Evolutionary conservation across 1,284 basidiomycete genomes (phyloP), one percentile per base, ranked within the genome.

Genomic region (Sphagnurus paluster): DNA sequence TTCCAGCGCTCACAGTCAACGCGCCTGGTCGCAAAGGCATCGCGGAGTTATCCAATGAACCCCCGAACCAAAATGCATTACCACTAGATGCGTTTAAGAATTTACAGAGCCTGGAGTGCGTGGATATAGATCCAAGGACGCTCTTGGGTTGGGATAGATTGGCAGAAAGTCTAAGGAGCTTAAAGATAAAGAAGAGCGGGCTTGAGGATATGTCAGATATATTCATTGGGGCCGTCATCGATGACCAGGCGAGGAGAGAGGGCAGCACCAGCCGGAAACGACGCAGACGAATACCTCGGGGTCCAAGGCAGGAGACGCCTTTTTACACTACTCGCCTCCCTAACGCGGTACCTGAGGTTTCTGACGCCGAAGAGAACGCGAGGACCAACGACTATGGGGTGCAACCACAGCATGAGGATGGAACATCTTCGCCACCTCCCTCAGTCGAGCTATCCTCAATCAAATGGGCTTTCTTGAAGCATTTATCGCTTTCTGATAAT

Each of bases 71-170:
- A 55, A 90, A 82, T 53, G 88, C 87, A 5, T 67, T 94, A 5
- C 92, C 93, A 2, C 70, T 96, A 17, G 82, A 91, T 53, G 75
- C 76, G 11, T 95, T 96, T 78, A 92, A 88, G 75, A 91, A 84
- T 60, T 64, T 96, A 16, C 79, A 85, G 61, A 79, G 71, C 38
- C 70, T 96, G 34, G 82, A 88, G 55, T 83, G 87, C 51, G 62
- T 77, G 20, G 89, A 93, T 57, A 80, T 95, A 37, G 93, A 95
- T 64, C 92, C 93, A 14, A 75, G 90, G 44, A 75, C 80, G 0
- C 60, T 96, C n/a, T 66, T 92, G 4, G 93, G 93, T 0, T 95
- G 93, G 92, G 89, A 93, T 60, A 74, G 77, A 49, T 68, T 94
- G 16, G 73, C 87, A 39, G 79, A 86, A 53, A 79, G 84, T 37